These are phyloP conservation scores for Marsdenia floribunda DNA, from an alignment of 257 asterid species.

Conservation along the genomic window DNA sequence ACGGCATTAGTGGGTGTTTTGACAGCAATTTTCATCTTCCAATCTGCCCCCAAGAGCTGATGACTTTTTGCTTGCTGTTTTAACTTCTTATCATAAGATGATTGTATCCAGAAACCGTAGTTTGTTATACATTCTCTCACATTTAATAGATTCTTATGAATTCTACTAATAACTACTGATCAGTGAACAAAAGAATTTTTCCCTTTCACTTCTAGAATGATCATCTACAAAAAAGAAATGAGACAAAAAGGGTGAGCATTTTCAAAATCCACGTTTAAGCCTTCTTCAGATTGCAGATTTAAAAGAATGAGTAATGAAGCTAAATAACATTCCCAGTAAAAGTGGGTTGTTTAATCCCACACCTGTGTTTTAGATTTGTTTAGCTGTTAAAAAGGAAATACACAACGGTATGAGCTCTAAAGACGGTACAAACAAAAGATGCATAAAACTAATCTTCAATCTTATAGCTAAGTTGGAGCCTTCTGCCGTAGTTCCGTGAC, in stretches of 20 bases:
- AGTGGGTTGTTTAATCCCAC: background rate
- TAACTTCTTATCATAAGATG: background rate
- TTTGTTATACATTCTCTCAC: background rate
- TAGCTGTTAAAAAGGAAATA: background rate
- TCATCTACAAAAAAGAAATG: background rate
- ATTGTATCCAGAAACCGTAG: background rate
- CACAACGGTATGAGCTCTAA: too few species aligned
- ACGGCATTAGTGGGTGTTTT: slow-evolving; percentile 74
- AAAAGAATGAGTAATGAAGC: background rate
- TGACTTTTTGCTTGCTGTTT: slow-evolving; percentile 1
- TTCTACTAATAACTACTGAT: background rate
- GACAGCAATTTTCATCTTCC: slow-evolving; percentile 81
- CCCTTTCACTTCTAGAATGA: background rate
- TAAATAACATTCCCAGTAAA: background rate
- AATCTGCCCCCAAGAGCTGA: slow-evolving; percentile 70
- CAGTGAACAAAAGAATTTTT: background rate
- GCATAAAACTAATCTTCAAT: too few species aligned
- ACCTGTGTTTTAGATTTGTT: background rate
- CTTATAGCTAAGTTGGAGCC: background rate
- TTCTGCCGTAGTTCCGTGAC: background rate
- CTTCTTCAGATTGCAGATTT: background rate
- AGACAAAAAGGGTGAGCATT: background rate
- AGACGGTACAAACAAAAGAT: background rate
- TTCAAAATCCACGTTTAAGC: background rate
- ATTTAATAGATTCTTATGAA: background rate